Evolutionary conservation across 2,329 filamentous ascomycete species (phyloP).

Genomic region (Fusarium mundagurra): DNA sequence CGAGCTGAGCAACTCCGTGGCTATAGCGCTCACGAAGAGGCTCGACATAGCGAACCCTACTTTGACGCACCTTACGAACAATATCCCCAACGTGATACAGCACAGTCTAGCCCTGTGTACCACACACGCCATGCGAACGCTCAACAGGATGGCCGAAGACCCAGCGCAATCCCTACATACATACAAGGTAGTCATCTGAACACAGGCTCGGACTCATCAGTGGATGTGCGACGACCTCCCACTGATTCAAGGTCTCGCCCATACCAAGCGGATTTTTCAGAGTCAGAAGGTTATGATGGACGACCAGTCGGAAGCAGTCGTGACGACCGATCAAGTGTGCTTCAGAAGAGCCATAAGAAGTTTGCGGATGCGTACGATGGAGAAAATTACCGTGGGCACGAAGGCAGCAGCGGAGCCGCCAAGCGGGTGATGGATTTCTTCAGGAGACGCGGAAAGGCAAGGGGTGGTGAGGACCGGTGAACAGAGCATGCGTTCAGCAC

Average conservation of each 20-base stretch:
- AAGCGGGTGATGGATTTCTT: slow-evolving; percentile 99
- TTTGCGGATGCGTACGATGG: slow-evolving; percentile 92
- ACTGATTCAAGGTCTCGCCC: slow-evolving; percentile 53
- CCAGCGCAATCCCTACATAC: slow-evolving; percentile 58
- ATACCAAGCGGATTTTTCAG: slow-evolving; percentile 55
- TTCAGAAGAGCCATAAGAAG: slow-evolving; percentile 87
- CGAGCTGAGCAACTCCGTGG: slow-evolving; percentile 44
- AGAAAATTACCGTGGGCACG: slow-evolving; percentile 70
- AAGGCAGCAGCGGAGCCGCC: slow-evolving; percentile 86
- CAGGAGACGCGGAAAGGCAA: slow-evolving; percentile 82
- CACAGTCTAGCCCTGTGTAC: slow-evolving; percentile 50
- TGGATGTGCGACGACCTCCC: slow-evolving; percentile 58
- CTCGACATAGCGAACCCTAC: slow-evolving; percentile 50
- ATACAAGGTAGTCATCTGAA: slow-evolving; percentile 59
- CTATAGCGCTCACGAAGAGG: slow-evolving; percentile 50
- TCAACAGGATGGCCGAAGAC: slow-evolving; percentile 52
- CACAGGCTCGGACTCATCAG: slow-evolving; percentile 64
- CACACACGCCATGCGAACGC: slow-evolving; percentile 55
- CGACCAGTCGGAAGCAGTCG: slow-evolving; percentile 51
- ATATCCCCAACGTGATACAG: slow-evolving; percentile 48
- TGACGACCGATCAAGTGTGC: slow-evolving; percentile 63
- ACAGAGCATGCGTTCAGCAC: slow-evolving; percentile 29
- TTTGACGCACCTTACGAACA: slow-evolving; percentile 54
- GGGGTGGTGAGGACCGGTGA: slow-evolving; percentile 67
- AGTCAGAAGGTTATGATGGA: slow-evolving; percentile 55